phyloP scores from a whole-genome alignment of 306 rosid genomes.

The Prunus persica region Prunus_persica_NCBIv2 NC_034009.1:40238501-40239000 shows the following conservation, averaged over 20 bases:
- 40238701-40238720: slow-evolving; percentile 4
- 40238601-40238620: neutral
- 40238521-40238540: too few species aligned
- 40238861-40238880: slow-evolving; percentile 15
- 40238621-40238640: neutral
- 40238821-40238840: neutral
- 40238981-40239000: neutral
- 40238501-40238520: too few species aligned
- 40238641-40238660: slow-evolving; percentile 12
- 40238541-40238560: too few species aligned
- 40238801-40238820: neutral
- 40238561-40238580: too few species aligned
- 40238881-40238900: slow-evolving; percentile 33
- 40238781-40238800: slow-evolving; percentile 16
- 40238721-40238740: neutral
- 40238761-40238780: neutral
- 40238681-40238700: neutral
- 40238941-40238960: slow-evolving; percentile 23
- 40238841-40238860: neutral
- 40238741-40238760: neutral
- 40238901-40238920: slow-evolving; percentile 33
- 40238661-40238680: neutral
- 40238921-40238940: slow-evolving; percentile 11
- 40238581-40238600: neutral
- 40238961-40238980: slow-evolving; percentile 19